phyloP scores from a whole-genome alignment of 345 rosid species.

The Nephelium lappaceum region DNA sequence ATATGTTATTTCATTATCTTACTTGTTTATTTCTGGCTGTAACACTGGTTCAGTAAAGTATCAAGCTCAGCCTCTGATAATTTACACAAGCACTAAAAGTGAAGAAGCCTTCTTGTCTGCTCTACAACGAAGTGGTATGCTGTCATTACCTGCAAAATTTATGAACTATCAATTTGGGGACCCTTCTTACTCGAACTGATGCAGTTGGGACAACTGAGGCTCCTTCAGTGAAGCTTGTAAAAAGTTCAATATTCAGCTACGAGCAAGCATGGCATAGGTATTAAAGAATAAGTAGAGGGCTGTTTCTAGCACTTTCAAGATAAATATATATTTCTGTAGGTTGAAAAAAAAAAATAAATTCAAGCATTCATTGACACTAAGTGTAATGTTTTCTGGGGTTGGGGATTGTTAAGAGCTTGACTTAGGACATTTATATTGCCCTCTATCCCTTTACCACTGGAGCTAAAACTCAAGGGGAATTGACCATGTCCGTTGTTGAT shows the following conservation, averaged over 20 bases:
- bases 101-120: slow-evolving; percentile 88
- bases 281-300: slow-evolving; percentile 13
- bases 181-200: slow-evolving; percentile 33
- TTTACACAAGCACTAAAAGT: slow-evolving; percentile 92
- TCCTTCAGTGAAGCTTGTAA: slow-evolving; percentile 70
- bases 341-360: slow-evolving; percentile 6
- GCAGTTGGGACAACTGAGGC: slow-evolving; percentile 70
- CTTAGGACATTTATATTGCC: background rate
- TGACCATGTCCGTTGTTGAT: background rate
- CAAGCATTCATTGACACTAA: background rate
- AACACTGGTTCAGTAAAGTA: slow-evolving; percentile 61
- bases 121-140: slow-evolving; percentile 73
- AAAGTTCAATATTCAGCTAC: slow-evolving; percentile 93
- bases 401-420: background rate
- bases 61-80: slow-evolving; percentile 76
- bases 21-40: slow-evolving; percentile 20
- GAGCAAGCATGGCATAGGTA: slow-evolving; percentile 99
- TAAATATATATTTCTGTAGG: background rate
- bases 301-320: slow-evolving; percentile 5
- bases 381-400: background rate
- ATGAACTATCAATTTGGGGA: slow-evolving; percentile 17
- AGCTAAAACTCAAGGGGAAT: background rate
- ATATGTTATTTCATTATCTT: slow-evolving; percentile 9
- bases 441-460: background rate
- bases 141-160: slow-evolving; percentile 20